Percentiles rank a stretch among this genome's conserved stretches.
Evolutionary conservation across 169 alveolate genomes (phyloP).

Genomic region (Besnoitia besnoiti): DNA sequence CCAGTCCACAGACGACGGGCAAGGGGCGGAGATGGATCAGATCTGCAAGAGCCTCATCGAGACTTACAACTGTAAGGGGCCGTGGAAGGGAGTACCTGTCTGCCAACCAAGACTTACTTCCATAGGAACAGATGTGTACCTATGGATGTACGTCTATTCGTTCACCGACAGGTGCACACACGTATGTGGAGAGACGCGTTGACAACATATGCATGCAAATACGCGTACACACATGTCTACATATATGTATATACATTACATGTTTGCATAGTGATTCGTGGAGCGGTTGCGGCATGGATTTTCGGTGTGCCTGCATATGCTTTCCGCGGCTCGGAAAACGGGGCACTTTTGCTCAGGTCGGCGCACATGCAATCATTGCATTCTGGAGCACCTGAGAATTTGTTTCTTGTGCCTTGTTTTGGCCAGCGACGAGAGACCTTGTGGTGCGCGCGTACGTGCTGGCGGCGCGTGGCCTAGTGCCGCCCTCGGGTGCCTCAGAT

Average conservation of each 20-base stretch:
- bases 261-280: background rate
- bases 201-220: background rate
- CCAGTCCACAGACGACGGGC: constrained; percentile 67
- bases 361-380: background rate
- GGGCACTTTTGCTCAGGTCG: background rate
- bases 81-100: background rate
- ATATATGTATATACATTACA: background rate
- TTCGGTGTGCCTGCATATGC: background rate
- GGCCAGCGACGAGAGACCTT: constrained; percentile 75
- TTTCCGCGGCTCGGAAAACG: background rate
- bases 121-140: too few species aligned
- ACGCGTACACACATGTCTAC: background rate
- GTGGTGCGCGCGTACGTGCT: constrained; percentile 88
- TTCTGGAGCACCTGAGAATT: background rate
- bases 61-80: constrained; percentile 14
- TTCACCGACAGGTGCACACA: too few species aligned
- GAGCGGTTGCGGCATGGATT: background rate
- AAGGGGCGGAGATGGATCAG: constrained; percentile 67
- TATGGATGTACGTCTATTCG: too few species aligned
- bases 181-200: background rate
- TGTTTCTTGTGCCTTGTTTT: background rate
- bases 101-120: too few species aligned
- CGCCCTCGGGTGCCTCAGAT: constrained; percentile 83
- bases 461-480: constrained; percentile 87
- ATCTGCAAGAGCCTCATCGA: constrained; percentile 67